Evolutionary conservation across 1,284 basidiomycete genomes (phyloP), one percentile per base, ranked within the genome.

Genomic region (Puccinia hordei): DNA sequence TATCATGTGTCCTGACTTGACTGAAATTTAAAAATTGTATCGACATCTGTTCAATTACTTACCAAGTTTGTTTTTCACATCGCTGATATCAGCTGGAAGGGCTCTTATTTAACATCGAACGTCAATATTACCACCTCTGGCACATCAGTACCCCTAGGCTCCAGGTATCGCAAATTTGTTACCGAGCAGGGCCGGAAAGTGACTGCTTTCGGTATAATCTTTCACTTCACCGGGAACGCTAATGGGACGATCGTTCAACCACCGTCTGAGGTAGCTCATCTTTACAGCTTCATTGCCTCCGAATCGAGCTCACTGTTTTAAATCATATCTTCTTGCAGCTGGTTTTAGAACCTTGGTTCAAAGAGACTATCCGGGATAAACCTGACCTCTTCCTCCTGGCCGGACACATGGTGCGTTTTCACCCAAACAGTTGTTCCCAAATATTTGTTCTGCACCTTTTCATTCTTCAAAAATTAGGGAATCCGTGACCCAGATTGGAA

Each of bases 341-440:
- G 35, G 73, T 85, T 57, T 80, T 81, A 53, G 83, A 85, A 61
- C 38, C 61, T 0, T 85, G 92, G 92, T 94, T 94, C 85, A 83
- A 87, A 0, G 90, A 93, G 19, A 92, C 90, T 0, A 93, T 94
- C 82, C 84, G 87, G 57, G 92, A 93, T 19, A 90, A 91, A 83
- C 93, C 93, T n/a, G 93, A 94, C 85, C 87, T 93, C 81, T 95
- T 95, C 87, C 83, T 92, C 77, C 88, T 92, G 63, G 88, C 88
- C 74, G 92, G 91, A 89, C 90, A 80, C 59, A 89, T 85, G 79
- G 79, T 81, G 17, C 55, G 35, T 12, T 19, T 17, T 24, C 30
- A 38, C 35, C 69, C n/a, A n/a, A n/a, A n/a, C n/a, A n/a, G n/a
- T n/a, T n/a, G n/a, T n/a, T n/a, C n/a, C n/a, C 57, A 59, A 33